These are phyloP conservation scores for Penicillium janthinellum DNA, from an alignment of 2,329 filamentous ascomycete genomes.

Conservation along the genomic window DNA sequence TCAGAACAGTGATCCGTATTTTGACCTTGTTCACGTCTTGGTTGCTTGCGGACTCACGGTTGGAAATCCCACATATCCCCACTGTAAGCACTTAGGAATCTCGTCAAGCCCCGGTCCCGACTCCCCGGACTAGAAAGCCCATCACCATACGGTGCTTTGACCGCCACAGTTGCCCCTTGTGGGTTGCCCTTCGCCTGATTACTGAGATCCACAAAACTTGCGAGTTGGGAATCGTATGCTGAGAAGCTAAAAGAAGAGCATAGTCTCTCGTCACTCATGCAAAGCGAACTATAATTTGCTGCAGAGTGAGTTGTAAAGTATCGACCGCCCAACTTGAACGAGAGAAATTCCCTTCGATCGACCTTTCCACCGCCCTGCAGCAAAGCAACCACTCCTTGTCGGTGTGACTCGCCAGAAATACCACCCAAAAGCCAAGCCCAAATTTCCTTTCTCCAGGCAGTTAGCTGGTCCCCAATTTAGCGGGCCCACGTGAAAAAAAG, in stretches of 20 bases:
- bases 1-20: too few species aligned
- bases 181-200: background rate
- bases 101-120: background rate
- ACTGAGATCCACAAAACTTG: background rate
- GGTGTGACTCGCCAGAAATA: background rate
- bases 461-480: conserved; percentile 1
- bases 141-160: conserved; percentile 16
- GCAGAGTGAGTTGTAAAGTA: background rate
- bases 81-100: background rate
- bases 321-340: background rate
- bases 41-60: background rate
- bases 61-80: background rate
- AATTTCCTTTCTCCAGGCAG: background rate
- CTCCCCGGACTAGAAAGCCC: background rate
- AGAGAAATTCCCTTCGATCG: background rate
- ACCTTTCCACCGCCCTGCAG: background rate
- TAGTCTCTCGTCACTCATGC: background rate
- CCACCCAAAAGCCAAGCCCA: background rate
- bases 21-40: background rate
- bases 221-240: background rate
- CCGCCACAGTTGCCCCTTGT: conserved; percentile 18
- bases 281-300: background rate
- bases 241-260: background rate
- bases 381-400: background rate
- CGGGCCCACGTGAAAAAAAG: conserved; percentile 18